Conservation (phyloP, 2,329 filamentous ascomycete genomes). For the Didymella pomorum region DNA sequence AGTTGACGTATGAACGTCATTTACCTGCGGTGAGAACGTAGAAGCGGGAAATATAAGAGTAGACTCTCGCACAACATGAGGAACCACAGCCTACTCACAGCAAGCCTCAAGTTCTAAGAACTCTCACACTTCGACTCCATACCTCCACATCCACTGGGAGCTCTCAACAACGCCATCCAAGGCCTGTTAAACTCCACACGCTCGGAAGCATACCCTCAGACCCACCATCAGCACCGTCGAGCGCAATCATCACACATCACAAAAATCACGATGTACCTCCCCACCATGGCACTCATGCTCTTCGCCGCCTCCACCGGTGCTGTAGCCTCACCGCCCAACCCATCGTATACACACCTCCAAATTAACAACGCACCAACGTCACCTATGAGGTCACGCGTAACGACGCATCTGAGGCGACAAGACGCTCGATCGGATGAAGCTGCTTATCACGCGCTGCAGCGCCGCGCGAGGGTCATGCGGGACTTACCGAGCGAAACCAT, state of each 20-base stretch:
- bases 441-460: not conserved
- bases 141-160: too few relatives aligned
- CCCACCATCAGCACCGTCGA: too few relatives aligned
- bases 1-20: not conserved
- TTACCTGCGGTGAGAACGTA: not conserved
- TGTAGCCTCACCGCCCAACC: not conserved
- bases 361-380: constrained; percentile 3
- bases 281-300: constrained; percentile 1
- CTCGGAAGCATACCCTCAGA: too few relatives aligned
- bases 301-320: not conserved
- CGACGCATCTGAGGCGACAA: not conserved
- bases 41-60: constrained; percentile 1
- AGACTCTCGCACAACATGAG: not conserved
- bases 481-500: too few relatives aligned
- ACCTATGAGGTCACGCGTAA: not conserved
- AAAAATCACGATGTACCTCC: constrained; percentile 6
- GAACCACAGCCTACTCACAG: not conserved
- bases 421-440: not conserved
- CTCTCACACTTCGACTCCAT: too few relatives aligned
- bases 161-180: too few relatives aligned
- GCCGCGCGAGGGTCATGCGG: too few relatives aligned
- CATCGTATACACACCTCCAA: constrained; percentile 3
- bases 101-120: not conserved
- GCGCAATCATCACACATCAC: not conserved
- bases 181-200: too few relatives aligned